A percentile compares a stretch with the other conserved stretches of the same genome.
Conservation (phyloP, 1,139 yeast genomes). For the Suhomyces maxii region DNA sequence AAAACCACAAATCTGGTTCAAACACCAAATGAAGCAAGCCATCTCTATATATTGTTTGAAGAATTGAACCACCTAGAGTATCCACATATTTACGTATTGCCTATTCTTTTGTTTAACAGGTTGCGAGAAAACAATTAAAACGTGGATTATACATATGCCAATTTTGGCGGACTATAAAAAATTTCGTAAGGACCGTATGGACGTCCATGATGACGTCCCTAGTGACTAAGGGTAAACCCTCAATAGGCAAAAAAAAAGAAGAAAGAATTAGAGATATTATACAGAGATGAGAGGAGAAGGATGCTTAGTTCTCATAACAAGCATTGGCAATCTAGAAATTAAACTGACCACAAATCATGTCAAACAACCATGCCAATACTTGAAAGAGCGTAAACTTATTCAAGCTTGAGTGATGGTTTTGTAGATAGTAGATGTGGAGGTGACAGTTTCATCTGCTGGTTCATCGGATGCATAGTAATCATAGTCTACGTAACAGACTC, state of each 20-base stretch:
- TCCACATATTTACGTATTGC: too few species aligned
- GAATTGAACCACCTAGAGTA: too few species aligned
- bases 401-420: constrained; percentile 34
- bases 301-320: constrained; percentile 12
- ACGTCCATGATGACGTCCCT: constrained; percentile 7
- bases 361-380: constrained; percentile 2
- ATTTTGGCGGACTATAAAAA: not conserved
- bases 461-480: constrained; percentile 41
- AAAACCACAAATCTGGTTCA: too few species aligned
- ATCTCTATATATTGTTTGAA: too few species aligned
- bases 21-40: too few species aligned
- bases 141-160: constrained; percentile 1
- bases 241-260: not conserved
- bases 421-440: constrained; percentile 40
- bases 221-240: constrained; percentile 5
- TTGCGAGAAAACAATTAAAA: not conserved
- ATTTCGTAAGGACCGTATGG: not conserved
- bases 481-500: constrained; percentile 44
- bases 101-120: not conserved
- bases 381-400: not conserved
- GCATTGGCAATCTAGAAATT: constrained; percentile 11
- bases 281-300: constrained; percentile 9
- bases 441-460: constrained; percentile 30
- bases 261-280: constrained; percentile 4
- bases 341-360: constrained; percentile 6